Evolutionary conservation across 2,329 filamentous ascomycete genomes (phyloP).

Genomic region (Colletotrichum orchidophilum): DNA sequence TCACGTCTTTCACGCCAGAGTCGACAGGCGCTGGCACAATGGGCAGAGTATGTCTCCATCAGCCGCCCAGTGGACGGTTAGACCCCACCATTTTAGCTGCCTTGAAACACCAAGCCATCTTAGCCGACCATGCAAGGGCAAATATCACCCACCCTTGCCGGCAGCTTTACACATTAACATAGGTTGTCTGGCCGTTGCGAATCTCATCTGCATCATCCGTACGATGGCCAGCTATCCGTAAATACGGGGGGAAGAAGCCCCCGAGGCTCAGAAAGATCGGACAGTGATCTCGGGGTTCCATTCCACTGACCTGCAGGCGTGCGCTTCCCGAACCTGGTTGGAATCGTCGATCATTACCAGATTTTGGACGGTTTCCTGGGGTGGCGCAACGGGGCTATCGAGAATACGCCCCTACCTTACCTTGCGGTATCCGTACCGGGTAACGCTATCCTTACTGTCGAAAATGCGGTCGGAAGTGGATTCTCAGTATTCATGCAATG

Average conservation of each 20-base stretch:
- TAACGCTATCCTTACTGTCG: neutral
- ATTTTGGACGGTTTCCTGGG: slow-evolving; percentile 1
- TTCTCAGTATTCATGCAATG: slow-evolving; percentile 2
- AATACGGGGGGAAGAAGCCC: neutral
- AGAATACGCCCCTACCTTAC: neutral
- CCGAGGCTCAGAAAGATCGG: slow-evolving; percentile 5
- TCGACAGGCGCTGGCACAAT: neutral
- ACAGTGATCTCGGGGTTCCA: slow-evolving; percentile 1
- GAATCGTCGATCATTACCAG: slow-evolving; percentile 12
- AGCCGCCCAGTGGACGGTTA: neutral
- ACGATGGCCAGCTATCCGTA: neutral
- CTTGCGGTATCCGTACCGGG: neutral
- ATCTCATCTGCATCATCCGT: neutral
- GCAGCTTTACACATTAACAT: neutral
- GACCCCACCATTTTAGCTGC: slow-evolving; percentile 11
- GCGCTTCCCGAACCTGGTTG: slow-evolving; percentile 7
- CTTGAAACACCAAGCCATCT: slow-evolving; percentile 22
- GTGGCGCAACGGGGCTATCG: slow-evolving; percentile 1
- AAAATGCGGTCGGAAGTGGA: slow-evolving; percentile 1
- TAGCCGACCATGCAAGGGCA: slow-evolving; percentile 28
- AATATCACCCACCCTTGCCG: neutral
- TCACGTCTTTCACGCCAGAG: neutral
- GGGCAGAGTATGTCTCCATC: neutral
- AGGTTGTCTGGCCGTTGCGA: neutral
- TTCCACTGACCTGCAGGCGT: neutral